A percentile compares a stretch with the other conserved stretches of the same genome.
Evolutionary conservation across 352 stramenopile species (phyloP).

Genomic region (Pythium rhizo-oryzae): DNA sequence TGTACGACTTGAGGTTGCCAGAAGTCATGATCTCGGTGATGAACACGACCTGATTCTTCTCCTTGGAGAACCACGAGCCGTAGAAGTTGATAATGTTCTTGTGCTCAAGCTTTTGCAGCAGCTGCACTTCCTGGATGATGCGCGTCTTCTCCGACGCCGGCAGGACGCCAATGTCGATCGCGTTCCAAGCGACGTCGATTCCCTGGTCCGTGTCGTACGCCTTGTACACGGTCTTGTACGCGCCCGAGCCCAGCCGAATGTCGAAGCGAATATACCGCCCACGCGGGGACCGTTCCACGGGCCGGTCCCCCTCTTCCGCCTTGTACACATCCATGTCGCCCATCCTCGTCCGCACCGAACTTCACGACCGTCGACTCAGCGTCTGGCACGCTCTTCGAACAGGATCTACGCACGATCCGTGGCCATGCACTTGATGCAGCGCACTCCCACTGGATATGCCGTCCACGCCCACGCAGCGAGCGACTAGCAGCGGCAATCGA

Average conservation of each 20-base stretch:
- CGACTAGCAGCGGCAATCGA: too few relatives aligned
- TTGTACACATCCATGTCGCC: constrained; percentile 74
- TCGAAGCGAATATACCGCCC: constrained; percentile 88
- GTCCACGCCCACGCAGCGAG: too few relatives aligned
- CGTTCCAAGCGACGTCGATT: constrained; percentile 99
- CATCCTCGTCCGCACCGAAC: constrained; percentile 28
- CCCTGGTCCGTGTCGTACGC: constrained; percentile 98
- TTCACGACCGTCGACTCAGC: neutral
- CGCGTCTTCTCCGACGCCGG: constrained; percentile 93
- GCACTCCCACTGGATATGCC: too few relatives aligned
- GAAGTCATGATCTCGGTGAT: constrained; percentile 99
- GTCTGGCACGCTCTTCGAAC: too few relatives aligned
- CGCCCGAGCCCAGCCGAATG: constrained; percentile 77
- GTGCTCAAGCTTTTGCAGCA: constrained; percentile 97
- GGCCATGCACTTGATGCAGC: neutral
- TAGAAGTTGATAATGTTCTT: constrained; percentile 99
- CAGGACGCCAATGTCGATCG: constrained; percentile 97
- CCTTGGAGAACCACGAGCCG: constrained; percentile 97
- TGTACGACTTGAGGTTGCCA: constrained; percentile 95
- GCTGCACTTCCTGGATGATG: constrained; percentile 98
- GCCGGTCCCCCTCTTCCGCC: constrained; percentile 71
- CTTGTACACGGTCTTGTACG: constrained; percentile 93
- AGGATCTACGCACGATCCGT: too few relatives aligned
- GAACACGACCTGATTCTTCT: constrained; percentile 98
- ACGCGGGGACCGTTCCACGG: constrained; percentile 78